Conservation (phyloP, 352 stramenopile species). For the Globisporangium alternatum region DNA sequence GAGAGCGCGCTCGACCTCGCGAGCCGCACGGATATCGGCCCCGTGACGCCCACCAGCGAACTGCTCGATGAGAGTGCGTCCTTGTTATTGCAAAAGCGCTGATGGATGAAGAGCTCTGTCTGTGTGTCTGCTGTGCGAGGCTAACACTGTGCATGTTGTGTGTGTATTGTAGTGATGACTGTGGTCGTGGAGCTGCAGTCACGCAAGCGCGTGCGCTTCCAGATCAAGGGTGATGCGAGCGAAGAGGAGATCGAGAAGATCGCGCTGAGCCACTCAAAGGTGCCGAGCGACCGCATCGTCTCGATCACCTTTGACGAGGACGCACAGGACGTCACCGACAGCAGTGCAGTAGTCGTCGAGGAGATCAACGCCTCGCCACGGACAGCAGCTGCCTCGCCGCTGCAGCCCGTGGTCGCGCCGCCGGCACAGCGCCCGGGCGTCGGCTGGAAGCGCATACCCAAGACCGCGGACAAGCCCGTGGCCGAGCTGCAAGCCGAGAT, state of each 20-base stretch:
- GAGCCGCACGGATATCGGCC: constrained; percentile 66
- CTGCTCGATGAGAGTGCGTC: constrained; percentile 68
- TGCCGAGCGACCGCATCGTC: constrained; percentile 47
- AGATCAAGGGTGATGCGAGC: constrained; percentile 50
- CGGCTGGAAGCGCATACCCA: constrained; percentile 44
- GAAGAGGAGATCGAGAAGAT: constrained; percentile 64
- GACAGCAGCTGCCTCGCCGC: constrained; percentile 10
- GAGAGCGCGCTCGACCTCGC: constrained; percentile 39
- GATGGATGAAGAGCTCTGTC: not conserved
- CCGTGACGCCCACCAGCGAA: constrained; percentile 47
- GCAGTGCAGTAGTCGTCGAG: constrained; percentile 20
- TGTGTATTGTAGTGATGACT: constrained; percentile 37
- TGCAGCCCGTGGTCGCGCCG: constrained; percentile 17
- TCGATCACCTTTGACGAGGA: constrained; percentile 68
- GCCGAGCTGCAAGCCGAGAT: constrained; percentile 49
- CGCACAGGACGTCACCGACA: constrained; percentile 14
- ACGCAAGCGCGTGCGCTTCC: constrained; percentile 46
- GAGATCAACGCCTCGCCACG: constrained; percentile 20
- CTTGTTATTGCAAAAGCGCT: not conserved
- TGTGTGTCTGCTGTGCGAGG: not conserved
- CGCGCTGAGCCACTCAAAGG: constrained; percentile 42
- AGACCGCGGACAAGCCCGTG: constrained; percentile 21
- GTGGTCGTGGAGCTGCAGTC: constrained; percentile 63
- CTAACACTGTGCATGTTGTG: constrained; percentile 1
- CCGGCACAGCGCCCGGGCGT: constrained; percentile 47